These are phyloP conservation scores for Byssoonygena ceratinophila DNA, from an alignment of 2,329 filamentous ascomycete genomes.

Conservation along the genomic window DNA sequence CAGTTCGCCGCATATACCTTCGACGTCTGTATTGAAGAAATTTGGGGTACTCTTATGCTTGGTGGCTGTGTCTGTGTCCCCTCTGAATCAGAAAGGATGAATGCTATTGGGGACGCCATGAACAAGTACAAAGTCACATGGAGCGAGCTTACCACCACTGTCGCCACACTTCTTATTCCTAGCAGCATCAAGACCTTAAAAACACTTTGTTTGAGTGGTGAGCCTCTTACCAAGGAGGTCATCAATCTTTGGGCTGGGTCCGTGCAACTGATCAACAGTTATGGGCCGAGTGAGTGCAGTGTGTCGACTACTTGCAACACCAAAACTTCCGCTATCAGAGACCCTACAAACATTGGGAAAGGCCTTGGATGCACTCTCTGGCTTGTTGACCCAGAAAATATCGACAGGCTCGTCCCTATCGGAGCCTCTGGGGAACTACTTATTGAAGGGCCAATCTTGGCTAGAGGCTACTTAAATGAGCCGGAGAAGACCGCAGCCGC, in stretches of 20 bases:
- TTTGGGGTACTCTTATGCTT: constrained; percentile 36
- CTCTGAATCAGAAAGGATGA: constrained; percentile 38
- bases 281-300: constrained; percentile 18
- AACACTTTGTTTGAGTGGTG: constrained; percentile 26
- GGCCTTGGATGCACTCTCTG: constrained; percentile 24
- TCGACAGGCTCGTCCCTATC: constrained; percentile 27
- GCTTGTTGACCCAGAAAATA: constrained; percentile 30
- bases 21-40: constrained; percentile 1
- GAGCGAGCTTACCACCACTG: constrained; percentile 49
- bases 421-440: constrained; percentile 23
- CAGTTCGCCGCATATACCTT: constrained; percentile 55
- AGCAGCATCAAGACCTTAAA: constrained; percentile 23
- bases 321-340: neutral
- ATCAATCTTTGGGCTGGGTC: constrained; percentile 20
- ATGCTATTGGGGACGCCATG: constrained; percentile 42
- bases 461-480: constrained; percentile 30
- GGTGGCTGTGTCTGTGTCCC: constrained; percentile 53
- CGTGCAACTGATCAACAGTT: constrained; percentile 31
- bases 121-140: constrained; percentile 43
- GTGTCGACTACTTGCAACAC: neutral
- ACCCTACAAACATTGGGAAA: constrained; percentile 13
- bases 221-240: constrained; percentile 19
- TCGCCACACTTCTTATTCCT: constrained; percentile 42
- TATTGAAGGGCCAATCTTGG: constrained; percentile 47
- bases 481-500: constrained; percentile 46